Percentiles rank a stretch among this genome's conserved stretches.
phyloP scores from a whole-genome alignment of 139 green algal species.

The Nannochloris sp. region DNA sequence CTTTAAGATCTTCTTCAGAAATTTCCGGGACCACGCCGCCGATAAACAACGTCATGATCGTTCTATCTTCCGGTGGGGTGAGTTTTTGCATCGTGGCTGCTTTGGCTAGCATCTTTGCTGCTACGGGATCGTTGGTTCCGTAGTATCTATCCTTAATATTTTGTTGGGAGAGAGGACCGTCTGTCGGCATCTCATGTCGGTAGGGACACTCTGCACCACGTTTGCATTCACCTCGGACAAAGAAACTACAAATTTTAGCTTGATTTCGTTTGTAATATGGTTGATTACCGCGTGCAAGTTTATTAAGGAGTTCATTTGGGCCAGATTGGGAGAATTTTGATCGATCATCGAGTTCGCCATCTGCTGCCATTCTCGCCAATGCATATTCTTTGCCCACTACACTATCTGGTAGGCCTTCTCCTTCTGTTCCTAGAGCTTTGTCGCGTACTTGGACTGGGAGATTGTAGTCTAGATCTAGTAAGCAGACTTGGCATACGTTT shows the following conservation, averaged over 20 bases:
- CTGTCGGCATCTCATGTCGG: constrained; percentile 74
- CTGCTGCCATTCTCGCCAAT: constrained; percentile 46
- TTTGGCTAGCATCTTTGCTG: constrained; percentile 80
- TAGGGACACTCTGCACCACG: constrained; percentile 94
- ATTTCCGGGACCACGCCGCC: constrained; percentile 68
- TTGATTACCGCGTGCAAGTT: constrained; percentile 69
- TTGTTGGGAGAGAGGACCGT: constrained; percentile 69
- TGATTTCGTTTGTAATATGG: constrained; percentile 98
- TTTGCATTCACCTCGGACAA: constrained; percentile 85
- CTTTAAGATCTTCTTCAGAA: constrained; percentile 77
- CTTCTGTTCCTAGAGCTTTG: constrained; percentile 66
- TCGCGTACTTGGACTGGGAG: constrained; percentile 88
- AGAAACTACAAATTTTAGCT: constrained; percentile 93
- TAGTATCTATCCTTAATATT: constrained; percentile 96
- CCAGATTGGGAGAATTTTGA: constrained; percentile 2
- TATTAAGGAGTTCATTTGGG: constrained; percentile 71
- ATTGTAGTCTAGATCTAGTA: constrained; percentile 95
- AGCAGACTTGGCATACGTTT: constrained; percentile 97
- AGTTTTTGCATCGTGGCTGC: constrained; percentile 50
- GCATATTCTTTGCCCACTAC: constrained; percentile 85
- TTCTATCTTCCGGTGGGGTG: constrained; percentile 80
- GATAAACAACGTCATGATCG: constrained; percentile 87
- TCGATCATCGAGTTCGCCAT: constrained; percentile 34
- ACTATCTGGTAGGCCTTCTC: constrained; percentile 71
- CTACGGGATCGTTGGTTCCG: constrained; percentile 96